These are phyloP conservation scores for Erysimum cheiri DNA, from an alignment of 441 rosid species.

Conservation along the genomic window DNA sequence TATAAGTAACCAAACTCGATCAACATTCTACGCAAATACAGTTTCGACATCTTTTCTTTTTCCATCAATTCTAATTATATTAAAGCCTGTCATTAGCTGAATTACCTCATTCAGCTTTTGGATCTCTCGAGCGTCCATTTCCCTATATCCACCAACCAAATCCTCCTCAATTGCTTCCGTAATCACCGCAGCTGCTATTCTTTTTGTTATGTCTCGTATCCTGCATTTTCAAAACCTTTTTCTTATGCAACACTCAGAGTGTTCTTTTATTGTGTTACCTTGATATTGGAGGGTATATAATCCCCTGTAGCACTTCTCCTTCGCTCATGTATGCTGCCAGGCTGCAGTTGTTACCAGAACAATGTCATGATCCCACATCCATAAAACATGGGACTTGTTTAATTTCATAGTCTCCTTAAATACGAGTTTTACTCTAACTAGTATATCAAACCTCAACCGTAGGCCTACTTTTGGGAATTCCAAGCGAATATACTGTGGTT, in stretches of 20 bases:
- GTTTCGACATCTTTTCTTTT: background rate
- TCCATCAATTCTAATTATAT: background rate
- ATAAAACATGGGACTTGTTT: background rate
- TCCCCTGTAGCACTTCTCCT: conserved; percentile 84
- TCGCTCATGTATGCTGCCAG: conserved; percentile 94
- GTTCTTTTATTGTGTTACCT: conserved; percentile 52
- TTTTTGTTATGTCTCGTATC: conserved; percentile 89
- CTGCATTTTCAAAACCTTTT: conserved; percentile 51
- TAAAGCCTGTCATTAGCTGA: conserved; percentile 14
- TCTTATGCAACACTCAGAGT: conserved; percentile 3
- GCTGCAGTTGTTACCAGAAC: conserved; percentile 53
- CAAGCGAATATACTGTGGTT: conserved; percentile 15
- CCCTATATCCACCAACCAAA: conserved; percentile 87
- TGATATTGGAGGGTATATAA: conserved; percentile 87
- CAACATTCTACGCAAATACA: background rate
- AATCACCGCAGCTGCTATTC: conserved; percentile 91
- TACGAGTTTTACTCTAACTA: background rate
- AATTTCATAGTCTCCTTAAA: background rate
- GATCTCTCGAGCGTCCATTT: conserved; percentile 82
- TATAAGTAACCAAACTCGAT: background rate
- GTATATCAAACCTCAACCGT: conserved; percentile 1
- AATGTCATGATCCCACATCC: conserved; percentile 24
- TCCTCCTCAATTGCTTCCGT: conserved; percentile 90
- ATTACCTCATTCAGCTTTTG: conserved; percentile 61
- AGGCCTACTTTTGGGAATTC: background rate